Conservation (phyloP, 1,139 yeast species). For the Debaryomycetaceae sp. region DNA sequence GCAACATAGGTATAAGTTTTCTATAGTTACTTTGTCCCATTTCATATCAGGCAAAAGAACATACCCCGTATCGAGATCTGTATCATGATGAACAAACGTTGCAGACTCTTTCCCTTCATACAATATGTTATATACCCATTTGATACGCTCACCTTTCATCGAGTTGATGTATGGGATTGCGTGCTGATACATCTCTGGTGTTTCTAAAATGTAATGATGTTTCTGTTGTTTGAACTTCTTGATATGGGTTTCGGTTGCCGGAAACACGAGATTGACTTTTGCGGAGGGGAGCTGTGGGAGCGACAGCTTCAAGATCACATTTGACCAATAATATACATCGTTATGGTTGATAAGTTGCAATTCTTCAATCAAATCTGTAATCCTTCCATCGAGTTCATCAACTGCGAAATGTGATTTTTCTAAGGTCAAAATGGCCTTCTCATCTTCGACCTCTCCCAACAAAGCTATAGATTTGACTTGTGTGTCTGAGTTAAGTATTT, state of each 20-base stretch:
- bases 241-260: constrained; percentile 87
- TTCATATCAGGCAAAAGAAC: constrained; percentile 79
- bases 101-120: constrained; percentile 84
- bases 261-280: constrained; percentile 76
- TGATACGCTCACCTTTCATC: constrained; percentile 72
- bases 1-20: constrained; percentile 71
- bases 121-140: constrained; percentile 89
- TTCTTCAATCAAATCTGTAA: constrained; percentile 25
- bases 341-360: constrained; percentile 56
- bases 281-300: constrained; percentile 53
- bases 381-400: constrained; percentile 16
- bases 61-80: constrained; percentile 54
- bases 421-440: constrained; percentile 67
- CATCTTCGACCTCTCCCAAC: constrained; percentile 58
- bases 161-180: constrained; percentile 76
- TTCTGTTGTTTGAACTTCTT: constrained; percentile 63
- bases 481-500: constrained; percentile 53
- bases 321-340: constrained; percentile 85
- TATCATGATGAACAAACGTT: constrained; percentile 61
- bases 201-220: constrained; percentile 64
- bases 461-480: constrained; percentile 61
- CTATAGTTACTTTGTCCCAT: constrained; percentile 80
- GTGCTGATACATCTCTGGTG: constrained; percentile 69
- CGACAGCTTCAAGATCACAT: constrained; percentile 48
- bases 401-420: constrained; percentile 66